A percentile compares a stretch with the other conserved stretches of the same genome.
phyloP scores from a whole-genome alignment of 2,329 filamentous ascomycete species.

The Cordyceps cicadae region DNA sequence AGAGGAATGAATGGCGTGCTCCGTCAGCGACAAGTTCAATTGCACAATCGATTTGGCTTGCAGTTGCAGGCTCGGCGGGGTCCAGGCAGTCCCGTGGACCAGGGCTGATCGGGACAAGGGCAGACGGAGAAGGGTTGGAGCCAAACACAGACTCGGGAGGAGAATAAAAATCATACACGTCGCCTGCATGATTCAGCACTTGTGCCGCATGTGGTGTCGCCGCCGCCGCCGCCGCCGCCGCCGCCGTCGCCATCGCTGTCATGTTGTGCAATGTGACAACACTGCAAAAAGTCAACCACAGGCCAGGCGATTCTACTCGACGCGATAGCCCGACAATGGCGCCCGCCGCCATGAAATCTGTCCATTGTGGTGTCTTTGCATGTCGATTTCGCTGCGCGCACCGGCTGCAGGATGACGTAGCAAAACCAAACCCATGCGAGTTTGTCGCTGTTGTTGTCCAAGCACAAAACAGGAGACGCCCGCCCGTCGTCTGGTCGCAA shows the following conservation, averaged over 20 bases:
- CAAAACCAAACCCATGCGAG: neutral
- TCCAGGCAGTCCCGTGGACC: neutral
- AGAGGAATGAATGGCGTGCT: slow-evolving; percentile 8
- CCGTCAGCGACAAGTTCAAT: neutral
- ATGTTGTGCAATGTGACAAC: neutral
- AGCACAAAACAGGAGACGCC: neutral
- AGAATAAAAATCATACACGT: slow-evolving; percentile 5
- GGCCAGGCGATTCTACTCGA: neutral
- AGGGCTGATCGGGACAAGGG: neutral
- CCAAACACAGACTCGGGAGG: slow-evolving; percentile 4
- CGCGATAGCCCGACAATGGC: neutral
- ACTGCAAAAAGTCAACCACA: neutral
- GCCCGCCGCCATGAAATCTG: neutral
- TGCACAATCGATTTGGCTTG: neutral
- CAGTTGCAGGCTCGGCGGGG: neutral
- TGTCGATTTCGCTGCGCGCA: slow-evolving; percentile 1
- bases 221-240: neutral
- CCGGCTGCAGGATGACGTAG: slow-evolving; percentile 1
- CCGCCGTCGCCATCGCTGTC: neutral
- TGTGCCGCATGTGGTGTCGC: neutral
- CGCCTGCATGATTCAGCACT: slow-evolving; percentile 4
- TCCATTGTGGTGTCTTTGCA: neutral
- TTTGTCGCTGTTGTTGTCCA: neutral
- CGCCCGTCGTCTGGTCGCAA: neutral
- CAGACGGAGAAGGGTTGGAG: neutral